Percentiles rank a stretch among this genome's conserved stretches.
phyloP scores from a whole-genome alignment of 305 asterid species.

The Fraxinus ornus region DNA sequence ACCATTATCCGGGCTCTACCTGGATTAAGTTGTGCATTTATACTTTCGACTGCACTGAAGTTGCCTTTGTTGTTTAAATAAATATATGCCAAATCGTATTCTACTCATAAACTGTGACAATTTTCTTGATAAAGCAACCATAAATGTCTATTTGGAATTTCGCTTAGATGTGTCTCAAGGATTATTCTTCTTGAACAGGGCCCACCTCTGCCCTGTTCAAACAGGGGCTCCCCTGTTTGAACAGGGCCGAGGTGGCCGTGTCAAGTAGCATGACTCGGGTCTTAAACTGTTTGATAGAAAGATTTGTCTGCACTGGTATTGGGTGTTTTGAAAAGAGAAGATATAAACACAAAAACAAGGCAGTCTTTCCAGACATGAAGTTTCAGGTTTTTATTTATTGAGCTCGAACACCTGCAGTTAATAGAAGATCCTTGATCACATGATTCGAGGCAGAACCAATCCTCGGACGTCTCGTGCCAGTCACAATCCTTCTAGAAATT shows the following conservation, averaged over 20 bases:
- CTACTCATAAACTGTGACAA: neutral
- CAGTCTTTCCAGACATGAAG: neutral
- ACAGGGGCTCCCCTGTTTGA: too few relatives aligned
- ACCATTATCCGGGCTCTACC: slow-evolving; percentile 24
- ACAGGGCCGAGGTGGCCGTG: too few relatives aligned
- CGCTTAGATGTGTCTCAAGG: neutral
- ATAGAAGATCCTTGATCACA: neutral
- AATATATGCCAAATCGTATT: slow-evolving; percentile 19
- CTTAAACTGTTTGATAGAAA: neutral
- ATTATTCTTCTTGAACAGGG: too few relatives aligned
- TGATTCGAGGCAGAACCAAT: neutral
- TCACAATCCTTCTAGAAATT: neutral
- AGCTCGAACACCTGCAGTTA: neutral
- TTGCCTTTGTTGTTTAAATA: slow-evolving; percentile 29
- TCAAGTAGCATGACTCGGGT: neutral
- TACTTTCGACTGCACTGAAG: slow-evolving; percentile 23
- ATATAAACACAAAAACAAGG: neutral
- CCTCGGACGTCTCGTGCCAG: neutral
- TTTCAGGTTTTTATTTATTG: neutral
- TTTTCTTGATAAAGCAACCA: neutral
- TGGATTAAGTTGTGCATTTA: slow-evolving; percentile 28
- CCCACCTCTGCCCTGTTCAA: too few relatives aligned
- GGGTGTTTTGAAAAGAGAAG: neutral
- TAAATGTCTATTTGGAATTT: neutral
- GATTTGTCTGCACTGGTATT: neutral